Conservation (phyloP, 129 eudicot species). For the Chrysanthemum lavandulifolium region DNA sequence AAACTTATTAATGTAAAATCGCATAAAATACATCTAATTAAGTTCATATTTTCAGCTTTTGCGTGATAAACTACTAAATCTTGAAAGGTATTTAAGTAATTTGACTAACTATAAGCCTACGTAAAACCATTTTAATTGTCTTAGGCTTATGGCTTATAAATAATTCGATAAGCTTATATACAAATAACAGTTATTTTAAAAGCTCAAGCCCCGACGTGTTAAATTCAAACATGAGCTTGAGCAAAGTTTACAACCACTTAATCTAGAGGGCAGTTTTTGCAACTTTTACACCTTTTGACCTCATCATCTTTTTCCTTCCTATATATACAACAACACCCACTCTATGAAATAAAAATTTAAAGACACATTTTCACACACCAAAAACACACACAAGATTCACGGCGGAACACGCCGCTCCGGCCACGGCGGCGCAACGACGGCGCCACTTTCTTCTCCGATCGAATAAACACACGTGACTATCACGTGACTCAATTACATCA, state of each 20-base stretch:
- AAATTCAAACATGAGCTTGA: too few relatives aligned
- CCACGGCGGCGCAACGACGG: conserved; percentile 21
- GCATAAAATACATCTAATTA: too few relatives aligned
- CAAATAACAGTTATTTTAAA: background rate
- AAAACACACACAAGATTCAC: conserved; percentile 28
- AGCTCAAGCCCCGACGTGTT: too few relatives aligned
- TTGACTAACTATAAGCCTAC: too few relatives aligned
- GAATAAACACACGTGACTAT: background rate
- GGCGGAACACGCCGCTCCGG: conserved; percentile 36
- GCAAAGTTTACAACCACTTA: background rate
- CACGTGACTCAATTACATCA: too few relatives aligned
- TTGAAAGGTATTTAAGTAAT: too few relatives aligned
- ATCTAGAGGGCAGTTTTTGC: conserved; percentile 17
- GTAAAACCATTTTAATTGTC: too few relatives aligned
- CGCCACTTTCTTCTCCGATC: conserved; percentile 22
- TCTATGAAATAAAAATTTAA: background rate
- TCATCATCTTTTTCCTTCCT: background rate
- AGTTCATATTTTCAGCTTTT: too few relatives aligned
- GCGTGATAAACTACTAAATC: too few relatives aligned
- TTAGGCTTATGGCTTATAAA: too few relatives aligned
- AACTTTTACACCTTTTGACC: conserved; percentile 12
- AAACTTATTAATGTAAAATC: too few relatives aligned
- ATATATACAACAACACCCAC: conserved; percentile 7
- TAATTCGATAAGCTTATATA: too few relatives aligned
- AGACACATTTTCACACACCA: background rate